These are phyloP conservation scores for Apiospora aurea DNA, from an alignment of 2,329 filamentous ascomycete species.

Conservation along the genomic window DNA sequence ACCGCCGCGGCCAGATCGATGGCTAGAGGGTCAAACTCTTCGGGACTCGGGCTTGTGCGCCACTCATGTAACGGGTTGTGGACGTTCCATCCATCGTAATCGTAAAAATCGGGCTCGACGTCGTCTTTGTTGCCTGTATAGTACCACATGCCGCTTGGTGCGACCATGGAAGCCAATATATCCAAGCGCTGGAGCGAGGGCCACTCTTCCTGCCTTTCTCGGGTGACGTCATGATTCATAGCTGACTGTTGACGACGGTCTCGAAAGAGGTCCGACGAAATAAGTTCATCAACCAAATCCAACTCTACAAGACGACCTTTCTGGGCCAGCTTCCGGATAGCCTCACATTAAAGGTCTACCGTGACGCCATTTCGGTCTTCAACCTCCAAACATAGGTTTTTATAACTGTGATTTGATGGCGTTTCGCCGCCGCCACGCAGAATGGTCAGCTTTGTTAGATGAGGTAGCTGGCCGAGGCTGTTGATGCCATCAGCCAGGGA, in stretches of 20 bases:
- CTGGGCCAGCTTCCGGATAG: neutral
- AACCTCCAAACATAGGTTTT: neutral
- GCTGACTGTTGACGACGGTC: neutral
- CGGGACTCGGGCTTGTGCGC: neutral
- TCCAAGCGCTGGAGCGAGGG: neutral
- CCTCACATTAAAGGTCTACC: neutral
- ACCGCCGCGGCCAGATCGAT: neutral
- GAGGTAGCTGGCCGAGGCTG: neutral
- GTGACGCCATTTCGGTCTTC: neutral
- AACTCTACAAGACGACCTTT: neutral
- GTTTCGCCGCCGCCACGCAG: neutral
- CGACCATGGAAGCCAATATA: neutral
- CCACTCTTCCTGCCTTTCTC: neutral
- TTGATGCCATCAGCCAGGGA: neutral
- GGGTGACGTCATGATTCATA: accelerated
- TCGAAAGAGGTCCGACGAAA: neutral
- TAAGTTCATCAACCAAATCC: neutral
- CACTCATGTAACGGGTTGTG: neutral
- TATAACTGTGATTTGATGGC: neutral
- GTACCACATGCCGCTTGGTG: neutral
- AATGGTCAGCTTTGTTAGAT: neutral
- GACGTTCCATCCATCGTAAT: neutral
- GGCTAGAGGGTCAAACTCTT: slow-evolving; percentile 1
- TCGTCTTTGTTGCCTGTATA: neutral
- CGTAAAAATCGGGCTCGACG: too few relatives aligned